Base-by-base conservation (phyloP, 2,329 filamentous ascomycete species). In the Didymella pinodella region DNA sequence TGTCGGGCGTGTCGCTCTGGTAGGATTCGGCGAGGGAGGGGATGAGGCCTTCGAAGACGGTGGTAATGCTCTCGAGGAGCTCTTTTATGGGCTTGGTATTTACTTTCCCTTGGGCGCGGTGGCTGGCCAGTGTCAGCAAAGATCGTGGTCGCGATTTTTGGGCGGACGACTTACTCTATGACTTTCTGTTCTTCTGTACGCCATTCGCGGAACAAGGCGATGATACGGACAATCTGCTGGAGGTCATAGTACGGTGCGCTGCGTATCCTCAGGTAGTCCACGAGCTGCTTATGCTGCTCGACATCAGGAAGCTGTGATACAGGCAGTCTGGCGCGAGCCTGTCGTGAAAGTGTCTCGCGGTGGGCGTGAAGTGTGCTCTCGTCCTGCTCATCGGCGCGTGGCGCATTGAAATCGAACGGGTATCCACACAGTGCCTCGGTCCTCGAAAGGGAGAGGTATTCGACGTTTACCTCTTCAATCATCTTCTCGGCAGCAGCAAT, bases 401-500 rank as follows among this genome's bases (percentile, higher is more conserved):
- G 57, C 7, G 57, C 61, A 8, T 63, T 75, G 57, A 77, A 68
- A 57, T 77, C 71, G 48, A 77, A 75, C 7, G 70, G 63, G 52
- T 75, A 78, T 68, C 54, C 80, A 75, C 45, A 84, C 41, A 61
- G 79, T 58, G 58, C 77, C 67, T 65, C 72, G 2, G 80, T 79
- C 59, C 81, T 80, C 10, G 73, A 69, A 12, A 72, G 65, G 8
- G 79, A 78, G 31, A 79, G 77, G n/a, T 78, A 75, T 10, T 82
- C 78, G 57, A 85, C 79, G 2, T 80, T 78, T 59, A 87, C 79
- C 48, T 82, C 81, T 31, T 77, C 74, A 29, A 82, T 78, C 40
- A 90, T 78, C 62, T 80, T 79, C 48, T 83, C 78, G 51, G 87
- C 86, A 48, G 86, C 86, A 31, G 80, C 77, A 45, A 89, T 78